Base-by-base conservation (phyloP, 1,284 basidiomycete species). In the Cryptococcus wingfieldii region DNA sequence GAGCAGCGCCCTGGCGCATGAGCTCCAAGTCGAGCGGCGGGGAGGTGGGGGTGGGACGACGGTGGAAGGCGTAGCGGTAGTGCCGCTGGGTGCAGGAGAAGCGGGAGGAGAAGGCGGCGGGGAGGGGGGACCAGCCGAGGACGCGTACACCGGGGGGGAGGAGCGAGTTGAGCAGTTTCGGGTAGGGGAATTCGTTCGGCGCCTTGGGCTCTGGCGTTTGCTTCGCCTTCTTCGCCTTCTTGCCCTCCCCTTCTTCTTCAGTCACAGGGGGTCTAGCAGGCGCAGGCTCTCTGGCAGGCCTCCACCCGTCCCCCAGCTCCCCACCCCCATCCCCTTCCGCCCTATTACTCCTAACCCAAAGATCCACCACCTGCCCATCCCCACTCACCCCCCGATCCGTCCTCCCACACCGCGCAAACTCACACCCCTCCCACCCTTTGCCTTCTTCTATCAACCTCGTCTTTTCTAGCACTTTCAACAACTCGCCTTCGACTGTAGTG, bases 321-420 rank as follows among this genome's bases (percentile, higher is more conserved):
- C 52, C 59, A 4, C 70, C 70, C 47, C 65, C 72, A 55, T 70
- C 71, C 19, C 57, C 64, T 7, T 42, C 49, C 46, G 51, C 49
- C 46, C 73, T 54, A 56, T 59, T 70, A 71, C 88, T 90, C 61
- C 90, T 79, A 16, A 95, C 83, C 88, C 90, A 95, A 1, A 99
- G 80, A 51, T 89, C 90, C 42, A 98, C 82, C 38, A 98, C 94
- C 74, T 98, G 95, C 1, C 92, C 93, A 6, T 89, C 90, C 42
- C 89, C 91, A 70, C 90, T 94, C 49, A 99, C 95, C 0, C 96
- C 95, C 38, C 87, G 82, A 79, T 99, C 95, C 25, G 95, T 99
- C 64, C 96, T 78, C 12, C 95, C 95, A 76, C 95, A 98, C 57
- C 86, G 81, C 67, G 88, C 86, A 84, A 91, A 98, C 25, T 84